A percentile compares a stretch with the other conserved stretches of the same genome.
These are phyloP conservation scores for Aspergillus sp. DNA, from an alignment of 2,329 filamentous ascomycete genomes.

Conservation along the genomic window DNA sequence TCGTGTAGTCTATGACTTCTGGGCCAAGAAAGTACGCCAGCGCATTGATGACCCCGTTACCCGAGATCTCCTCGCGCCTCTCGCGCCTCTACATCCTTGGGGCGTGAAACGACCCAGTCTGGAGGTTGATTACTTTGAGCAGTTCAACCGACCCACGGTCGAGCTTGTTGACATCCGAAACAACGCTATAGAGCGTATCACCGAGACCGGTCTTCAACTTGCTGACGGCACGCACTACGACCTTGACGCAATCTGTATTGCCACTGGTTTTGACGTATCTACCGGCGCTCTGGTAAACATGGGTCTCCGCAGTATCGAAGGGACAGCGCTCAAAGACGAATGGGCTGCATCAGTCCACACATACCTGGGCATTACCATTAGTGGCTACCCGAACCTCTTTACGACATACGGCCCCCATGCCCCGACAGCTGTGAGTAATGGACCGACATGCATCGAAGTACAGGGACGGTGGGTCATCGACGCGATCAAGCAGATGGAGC, in stretches of 20 bases:
- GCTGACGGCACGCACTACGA: slow-evolving; percentile 38
- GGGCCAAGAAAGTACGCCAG: slow-evolving; percentile 52
- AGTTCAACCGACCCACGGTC: slow-evolving; percentile 48
- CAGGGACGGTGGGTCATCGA: slow-evolving; percentile 59
- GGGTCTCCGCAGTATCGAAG: slow-evolving; percentile 36
- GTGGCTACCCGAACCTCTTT: slow-evolving; percentile 52
- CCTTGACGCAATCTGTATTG: slow-evolving; percentile 43
- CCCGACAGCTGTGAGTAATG: slow-evolving; percentile 58
- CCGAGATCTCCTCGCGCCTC: slow-evolving; percentile 54
- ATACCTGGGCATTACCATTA: slow-evolving; percentile 44
- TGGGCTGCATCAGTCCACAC: slow-evolving; percentile 41
- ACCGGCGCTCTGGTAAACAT: slow-evolving; percentile 44
- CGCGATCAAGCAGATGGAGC: slow-evolving; percentile 50
- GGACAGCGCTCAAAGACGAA: slow-evolving; percentile 33
- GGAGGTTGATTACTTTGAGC: slow-evolving; percentile 53
- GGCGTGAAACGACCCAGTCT: slow-evolving; percentile 53
- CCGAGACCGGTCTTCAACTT: slow-evolving; percentile 40
- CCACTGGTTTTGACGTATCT: slow-evolving; percentile 47
- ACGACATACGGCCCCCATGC: slow-evolving; percentile 58
- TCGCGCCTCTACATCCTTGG: slow-evolving; percentile 54
- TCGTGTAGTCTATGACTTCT: slow-evolving; percentile 56
- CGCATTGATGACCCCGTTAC: slow-evolving; percentile 52
- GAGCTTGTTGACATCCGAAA: slow-evolving; percentile 47
- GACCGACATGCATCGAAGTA: slow-evolving; percentile 54
- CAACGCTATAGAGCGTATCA: slow-evolving; percentile 45